Evolutionary conservation across 176 grass and related monocot genomes (phyloP), one percentile per base, ranked within the genome.

Genomic region (Poa pratensis): DNA sequence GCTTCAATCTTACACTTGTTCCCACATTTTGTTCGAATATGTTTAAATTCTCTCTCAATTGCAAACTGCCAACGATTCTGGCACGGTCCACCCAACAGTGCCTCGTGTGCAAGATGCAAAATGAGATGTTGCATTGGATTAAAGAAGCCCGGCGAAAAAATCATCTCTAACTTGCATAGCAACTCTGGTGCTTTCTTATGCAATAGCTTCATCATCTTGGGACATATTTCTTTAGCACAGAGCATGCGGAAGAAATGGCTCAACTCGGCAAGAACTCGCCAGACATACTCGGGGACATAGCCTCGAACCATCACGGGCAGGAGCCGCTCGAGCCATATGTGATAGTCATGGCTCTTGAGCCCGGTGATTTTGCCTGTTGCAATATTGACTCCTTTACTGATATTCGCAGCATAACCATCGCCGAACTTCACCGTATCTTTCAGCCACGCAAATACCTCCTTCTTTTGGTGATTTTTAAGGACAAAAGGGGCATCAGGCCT

Each of bases 111-210:
- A 2, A 80, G 43, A 28, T 81, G 62, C 32, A 81, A 3, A 5
- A 82, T 70, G 22, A 82, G 11, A 16, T 82, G 64, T 6, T 54
- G 39, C 64, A 82, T 70, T 35, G 19, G 67, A 70, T 39, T 70
- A 39, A 70, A 70, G 10, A 43, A 70, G 6, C 37, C 37, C 15
- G 19, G 18, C 10, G 37, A 9, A 70, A 70, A 70, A 18, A 70
- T 70, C 18, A 43, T 43, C 13, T 70, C 67, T n/a, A 70, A 43
- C 34, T 43, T 43, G 67, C 19, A 70, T 0, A 70, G 3, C 19
- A 70, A 68, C 14, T 70, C 1, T 16, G 48, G 12, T 12, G 22
- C 49, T 17, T 51, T 51, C 49, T 82, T 11, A 16, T 2, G 9
- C 65, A 70, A 32, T 48, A 6, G 1, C 11, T 24, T 5, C 11